phyloP scores from a whole-genome alignment of 139 green algal genomes.

The Chlamydomonas applanata region DNA sequence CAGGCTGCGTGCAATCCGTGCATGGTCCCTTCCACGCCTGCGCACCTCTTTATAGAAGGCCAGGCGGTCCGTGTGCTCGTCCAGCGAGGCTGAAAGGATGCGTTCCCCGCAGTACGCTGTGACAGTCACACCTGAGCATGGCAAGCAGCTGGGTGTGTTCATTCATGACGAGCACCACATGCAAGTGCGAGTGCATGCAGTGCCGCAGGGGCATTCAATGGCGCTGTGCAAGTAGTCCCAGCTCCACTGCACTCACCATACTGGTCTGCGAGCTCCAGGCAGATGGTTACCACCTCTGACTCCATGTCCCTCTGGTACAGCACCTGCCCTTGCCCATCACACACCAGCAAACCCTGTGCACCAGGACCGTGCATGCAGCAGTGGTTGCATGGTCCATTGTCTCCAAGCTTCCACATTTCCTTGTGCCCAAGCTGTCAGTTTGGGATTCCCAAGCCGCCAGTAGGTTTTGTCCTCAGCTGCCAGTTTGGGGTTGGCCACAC shows the following conservation, averaged over 20 bases:
- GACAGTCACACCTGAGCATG: conserved; percentile 51
- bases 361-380: background rate
- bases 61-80: conserved; percentile 75
- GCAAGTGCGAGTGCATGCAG: too few species aligned
- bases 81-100: conserved; percentile 58
- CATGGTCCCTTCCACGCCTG: too few species aligned
- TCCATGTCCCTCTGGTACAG: conserved; percentile 53
- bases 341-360: conserved; percentile 61
- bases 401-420: too few species aligned
- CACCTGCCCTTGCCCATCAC: conserved; percentile 41
- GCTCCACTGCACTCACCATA: conserved; percentile 44
- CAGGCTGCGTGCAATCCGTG: too few species aligned
- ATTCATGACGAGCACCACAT: too few species aligned
- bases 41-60: conserved; percentile 68
- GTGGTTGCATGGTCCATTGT: background rate
- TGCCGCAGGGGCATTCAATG: too few species aligned
- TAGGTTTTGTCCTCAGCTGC: too few species aligned
- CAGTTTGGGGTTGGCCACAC: too few species aligned
- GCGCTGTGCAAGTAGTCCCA: too few species aligned
- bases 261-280: conserved; percentile 53
- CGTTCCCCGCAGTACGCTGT: conserved; percentile 64
- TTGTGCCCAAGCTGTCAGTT: background rate
- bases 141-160: too few species aligned
- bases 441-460: background rate
- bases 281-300: conserved; percentile 40